Conservation (phyloP, 2,329 filamentous ascomycete genomes). For the Lanzia echinophila region DNA sequence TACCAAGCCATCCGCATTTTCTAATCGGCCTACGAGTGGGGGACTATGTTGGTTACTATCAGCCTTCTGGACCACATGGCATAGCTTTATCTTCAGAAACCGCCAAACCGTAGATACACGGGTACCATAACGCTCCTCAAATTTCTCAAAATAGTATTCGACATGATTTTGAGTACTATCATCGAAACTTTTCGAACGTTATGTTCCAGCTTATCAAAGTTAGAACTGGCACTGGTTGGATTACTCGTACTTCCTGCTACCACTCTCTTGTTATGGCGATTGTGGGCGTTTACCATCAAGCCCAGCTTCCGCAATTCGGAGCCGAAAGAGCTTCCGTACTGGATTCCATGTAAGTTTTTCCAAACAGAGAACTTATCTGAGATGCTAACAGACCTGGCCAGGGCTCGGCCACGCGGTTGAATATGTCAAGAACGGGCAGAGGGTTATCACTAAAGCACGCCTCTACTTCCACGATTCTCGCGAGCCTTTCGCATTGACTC, state of each 20-base stretch:
- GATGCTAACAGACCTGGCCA: background rate
- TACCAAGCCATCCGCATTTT: background rate
- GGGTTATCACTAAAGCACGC: background rate
- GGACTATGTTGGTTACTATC: no score
- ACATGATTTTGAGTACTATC: background rate
- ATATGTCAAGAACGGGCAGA: background rate
- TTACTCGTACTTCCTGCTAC: background rate
- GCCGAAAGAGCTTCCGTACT: slow-evolving; percentile 1
- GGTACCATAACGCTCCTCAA: background rate
- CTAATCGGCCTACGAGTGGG: no score
- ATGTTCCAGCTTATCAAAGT: background rate
- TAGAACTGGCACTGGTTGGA: background rate
- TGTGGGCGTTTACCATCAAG: slow-evolving; percentile 1
- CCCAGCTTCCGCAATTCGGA: background rate
- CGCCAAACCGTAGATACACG: background rate
- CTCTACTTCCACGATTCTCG: background rate
- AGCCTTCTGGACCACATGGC: no score
- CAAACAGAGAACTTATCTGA: background rate
- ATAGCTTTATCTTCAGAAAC: no score
- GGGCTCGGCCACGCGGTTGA: background rate
- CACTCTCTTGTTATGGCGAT: background rate
- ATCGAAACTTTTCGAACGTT: background rate
- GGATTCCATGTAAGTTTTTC: slow-evolving; percentile 2
- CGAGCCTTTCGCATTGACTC: slow-evolving; percentile 1
- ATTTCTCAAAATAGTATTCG: background rate